A percentile compares a stretch with the other conserved stretches of the same genome.
Evolutionary conservation across 2,329 filamentous ascomycete genomes (phyloP).

Genomic region (Epichloe hybrida): DNA sequence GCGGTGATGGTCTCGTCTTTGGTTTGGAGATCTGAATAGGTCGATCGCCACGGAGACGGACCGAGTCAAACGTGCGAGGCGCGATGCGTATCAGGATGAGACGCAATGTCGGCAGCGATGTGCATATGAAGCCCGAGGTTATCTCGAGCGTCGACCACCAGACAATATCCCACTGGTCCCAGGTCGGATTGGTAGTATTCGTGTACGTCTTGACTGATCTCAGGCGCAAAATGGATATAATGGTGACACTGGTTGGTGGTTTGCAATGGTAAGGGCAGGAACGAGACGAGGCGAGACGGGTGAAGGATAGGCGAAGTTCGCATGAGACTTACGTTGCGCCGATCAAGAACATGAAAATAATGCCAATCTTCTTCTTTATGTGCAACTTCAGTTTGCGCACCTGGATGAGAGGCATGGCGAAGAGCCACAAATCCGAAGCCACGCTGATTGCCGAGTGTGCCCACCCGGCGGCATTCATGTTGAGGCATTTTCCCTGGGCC

Average conservation of each 20-base stretch:
- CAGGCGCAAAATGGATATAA: constrained; percentile 4
- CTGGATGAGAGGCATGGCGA: constrained; percentile 3
- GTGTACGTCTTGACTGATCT: not conserved
- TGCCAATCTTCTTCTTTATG: constrained; percentile 4
- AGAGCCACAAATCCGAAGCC: constrained; percentile 2
- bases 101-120: not conserved
- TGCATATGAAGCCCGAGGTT: constrained; percentile 2
- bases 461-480: not conserved
- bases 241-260: not conserved
- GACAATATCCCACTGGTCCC: not conserved
- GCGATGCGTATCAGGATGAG: constrained; percentile 2
- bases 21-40: not conserved
- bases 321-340: constrained; percentile 1
- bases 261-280: not conserved
- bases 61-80: not conserved
- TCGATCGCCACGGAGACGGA: not conserved
- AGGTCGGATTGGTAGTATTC: constrained; percentile 1
- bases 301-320: not conserved
- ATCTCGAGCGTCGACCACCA: constrained; percentile 4
- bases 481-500: not conserved
- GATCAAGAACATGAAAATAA: constrained; percentile 2
- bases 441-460: not conserved
- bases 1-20: not conserved
- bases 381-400: not conserved
- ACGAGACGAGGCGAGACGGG: not conserved